Base-by-base conservation (phyloP, 2,329 filamentous ascomycete species). In the Bisporella sp. region DNA sequence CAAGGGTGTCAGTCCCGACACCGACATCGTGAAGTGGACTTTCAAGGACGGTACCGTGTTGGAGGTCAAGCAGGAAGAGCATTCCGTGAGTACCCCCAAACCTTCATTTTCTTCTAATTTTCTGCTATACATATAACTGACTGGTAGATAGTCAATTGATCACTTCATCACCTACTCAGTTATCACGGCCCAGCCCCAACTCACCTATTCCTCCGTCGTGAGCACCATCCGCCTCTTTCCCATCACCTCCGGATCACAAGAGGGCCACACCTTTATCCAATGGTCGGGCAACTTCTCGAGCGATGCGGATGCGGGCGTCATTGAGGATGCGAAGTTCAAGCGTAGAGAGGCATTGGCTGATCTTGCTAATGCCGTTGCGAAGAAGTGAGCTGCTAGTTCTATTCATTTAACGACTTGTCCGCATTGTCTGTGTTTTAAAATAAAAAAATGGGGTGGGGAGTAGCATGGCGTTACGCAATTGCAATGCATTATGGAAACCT, bases 261-360 rank as follows among this genome's bases (percentile, higher is more conserved):
- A 82, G 66, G 78, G 78, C 43, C 76, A 77, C 62, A 87, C 84
- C 12, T 87, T 81, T 59, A 73, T 87, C 53, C 77, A 81, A 64
- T 88, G 84, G 84, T 79, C 76, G 40, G 82, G 76, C 50, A 80
- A 84, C 69, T 87, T 87, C 69, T 82, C 79, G 31, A 84, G 76
- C 60, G 84, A 87, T 68, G 84, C 84, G 46, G 82, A 85, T 66
- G 81, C 82, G 40, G 81, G 82, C 84, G 84, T 87, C 52, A 85
- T 88, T 57, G 79, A 85, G 67, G 84, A 88, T 64, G 84, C 83
- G 61, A 85, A 84, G 72, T 88, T 82, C 76, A 88, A 88, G 77
- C 82, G 84, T 55, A 81, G 81, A 47, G 84, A 87, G 65, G 84
- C 82, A 46, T 73, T 88, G 37, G 78, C 79, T 45, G 84, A 85